Conservation (phyloP, 1,284 basidiomycete genomes). For the Irpex sp. region DNA sequence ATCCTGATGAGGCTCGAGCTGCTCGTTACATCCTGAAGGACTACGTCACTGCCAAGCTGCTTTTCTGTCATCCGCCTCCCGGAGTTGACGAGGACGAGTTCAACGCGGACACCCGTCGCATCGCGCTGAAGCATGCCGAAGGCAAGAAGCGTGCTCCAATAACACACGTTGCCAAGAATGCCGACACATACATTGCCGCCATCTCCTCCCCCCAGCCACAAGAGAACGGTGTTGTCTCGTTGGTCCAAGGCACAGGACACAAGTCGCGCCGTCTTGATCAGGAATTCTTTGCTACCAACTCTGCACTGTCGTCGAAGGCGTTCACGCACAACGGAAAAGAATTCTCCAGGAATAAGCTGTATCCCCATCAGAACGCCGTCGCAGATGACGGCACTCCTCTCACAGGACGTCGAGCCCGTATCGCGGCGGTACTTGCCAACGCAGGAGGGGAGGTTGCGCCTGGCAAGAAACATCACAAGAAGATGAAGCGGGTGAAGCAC, state of each 20-base stretch:
- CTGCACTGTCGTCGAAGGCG: constrained; percentile 51
- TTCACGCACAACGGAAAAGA: constrained; percentile 61
- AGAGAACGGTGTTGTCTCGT: constrained; percentile 1
- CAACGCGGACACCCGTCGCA: constrained; percentile 71
- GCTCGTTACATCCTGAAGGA: constrained; percentile 95
- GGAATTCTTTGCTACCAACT: constrained; percentile 74
- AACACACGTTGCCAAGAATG: constrained; percentile 78
- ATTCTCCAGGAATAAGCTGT: constrained; percentile 62
- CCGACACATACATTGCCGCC: constrained; percentile 73
- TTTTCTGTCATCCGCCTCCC: constrained; percentile 90
- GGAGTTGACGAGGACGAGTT: constrained; percentile 67
- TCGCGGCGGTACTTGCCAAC: constrained; percentile 44
- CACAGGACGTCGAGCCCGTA: constrained; percentile 41
- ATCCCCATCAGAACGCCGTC: constrained; percentile 80
- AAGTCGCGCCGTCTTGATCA: constrained; percentile 75
- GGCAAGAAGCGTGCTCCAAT: constrained; percentile 83
- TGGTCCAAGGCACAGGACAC: constrained; percentile 34
- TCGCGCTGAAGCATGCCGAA: constrained; percentile 54
- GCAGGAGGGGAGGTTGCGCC: constrained; percentile 36
- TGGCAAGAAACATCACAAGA: constrained; percentile 90
- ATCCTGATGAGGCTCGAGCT: constrained; percentile 94
- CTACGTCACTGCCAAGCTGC: constrained; percentile 92
- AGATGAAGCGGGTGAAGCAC: constrained; percentile 79
- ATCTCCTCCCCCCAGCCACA: constrained; percentile 24
- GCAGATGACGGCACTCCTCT: constrained; percentile 72